Conservation (phyloP, 768 basidiomycete genomes). For the Lanmaoa pseudosensibilis region DNA sequence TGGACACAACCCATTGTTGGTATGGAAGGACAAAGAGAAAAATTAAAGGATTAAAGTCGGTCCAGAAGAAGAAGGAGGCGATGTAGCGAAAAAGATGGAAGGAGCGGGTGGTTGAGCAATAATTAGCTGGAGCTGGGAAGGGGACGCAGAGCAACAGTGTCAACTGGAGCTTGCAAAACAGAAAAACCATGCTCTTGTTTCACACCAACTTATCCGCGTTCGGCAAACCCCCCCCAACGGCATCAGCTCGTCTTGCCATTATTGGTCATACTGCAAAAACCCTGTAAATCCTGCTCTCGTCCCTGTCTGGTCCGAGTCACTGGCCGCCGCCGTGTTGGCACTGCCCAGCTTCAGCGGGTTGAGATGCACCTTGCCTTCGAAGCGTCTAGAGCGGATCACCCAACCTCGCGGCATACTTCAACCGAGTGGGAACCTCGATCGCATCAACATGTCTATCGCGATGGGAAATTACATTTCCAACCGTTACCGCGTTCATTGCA, state of each 20-base stretch:
- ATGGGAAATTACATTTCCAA: too few species aligned
- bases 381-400: too few species aligned
- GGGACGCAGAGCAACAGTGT: background rate
- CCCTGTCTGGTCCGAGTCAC: too few species aligned
- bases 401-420: too few species aligned
- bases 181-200: conserved; percentile 15
- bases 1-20: conserved; percentile 72
- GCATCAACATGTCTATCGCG: too few species aligned
- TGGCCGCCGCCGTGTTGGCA: too few species aligned
- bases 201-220: conserved; percentile 16
- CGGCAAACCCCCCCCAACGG: conserved; percentile 23
- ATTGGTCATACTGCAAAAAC: conserved; percentile 14
- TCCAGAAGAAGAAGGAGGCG: conserved; percentile 4
- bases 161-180: background rate
- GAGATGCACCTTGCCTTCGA: too few species aligned
- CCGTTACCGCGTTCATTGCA: too few species aligned
- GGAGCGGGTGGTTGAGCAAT: conserved; percentile 25
- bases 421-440: too few species aligned
- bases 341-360: too few species aligned
- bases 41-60: background rate
- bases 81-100: conserved; percentile 21
- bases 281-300: too few species aligned
- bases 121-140: conserved; percentile 27
- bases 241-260: conserved; percentile 12
- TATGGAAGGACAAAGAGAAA: background rate